Percentiles rank a stretch among this genome's conserved stretches.
Conservation (phyloP, 2,329 filamentous ascomycete genomes). For the Fusarium sp. region DNA sequence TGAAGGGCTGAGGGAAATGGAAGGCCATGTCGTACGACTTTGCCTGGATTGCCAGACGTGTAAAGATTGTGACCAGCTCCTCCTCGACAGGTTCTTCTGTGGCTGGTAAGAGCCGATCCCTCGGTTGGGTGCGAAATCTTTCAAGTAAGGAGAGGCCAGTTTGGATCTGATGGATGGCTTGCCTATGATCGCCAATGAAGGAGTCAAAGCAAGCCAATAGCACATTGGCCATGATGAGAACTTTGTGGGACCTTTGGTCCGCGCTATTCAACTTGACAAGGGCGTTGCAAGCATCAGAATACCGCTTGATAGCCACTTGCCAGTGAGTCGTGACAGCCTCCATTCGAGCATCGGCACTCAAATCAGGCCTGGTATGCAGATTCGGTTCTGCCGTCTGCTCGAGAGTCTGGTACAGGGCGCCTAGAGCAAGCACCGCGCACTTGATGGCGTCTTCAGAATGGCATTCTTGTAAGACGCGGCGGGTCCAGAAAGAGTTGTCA, state of each 20-base stretch:
- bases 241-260: constrained; percentile 65
- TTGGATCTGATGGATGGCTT: constrained; percentile 75
- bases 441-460: constrained; percentile 74
- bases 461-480: constrained; percentile 74
- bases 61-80: constrained; percentile 76
- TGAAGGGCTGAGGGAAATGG: constrained; percentile 75
- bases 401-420: constrained; percentile 77
- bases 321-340: constrained; percentile 66
- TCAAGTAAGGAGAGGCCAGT: constrained; percentile 70
- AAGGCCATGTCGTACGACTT: constrained; percentile 80
- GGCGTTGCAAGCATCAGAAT: constrained; percentile 69
- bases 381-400: constrained; percentile 69
- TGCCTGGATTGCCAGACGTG: constrained; percentile 74
- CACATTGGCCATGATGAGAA: constrained; percentile 75
- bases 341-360: constrained; percentile 31
- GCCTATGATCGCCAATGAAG: constrained; percentile 75
- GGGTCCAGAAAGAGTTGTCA: constrained; percentile 76
- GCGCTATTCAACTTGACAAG: constrained; percentile 62
- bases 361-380: constrained; percentile 52
- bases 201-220: constrained; percentile 79
- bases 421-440: constrained; percentile 77
- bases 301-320: constrained; percentile 73
- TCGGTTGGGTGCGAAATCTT: constrained; percentile 64
- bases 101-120: constrained; percentile 44
- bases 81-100: constrained; percentile 67